Conservation (phyloP, 768 basidiomycete genomes). For the Tulasnella sp. region DNA sequence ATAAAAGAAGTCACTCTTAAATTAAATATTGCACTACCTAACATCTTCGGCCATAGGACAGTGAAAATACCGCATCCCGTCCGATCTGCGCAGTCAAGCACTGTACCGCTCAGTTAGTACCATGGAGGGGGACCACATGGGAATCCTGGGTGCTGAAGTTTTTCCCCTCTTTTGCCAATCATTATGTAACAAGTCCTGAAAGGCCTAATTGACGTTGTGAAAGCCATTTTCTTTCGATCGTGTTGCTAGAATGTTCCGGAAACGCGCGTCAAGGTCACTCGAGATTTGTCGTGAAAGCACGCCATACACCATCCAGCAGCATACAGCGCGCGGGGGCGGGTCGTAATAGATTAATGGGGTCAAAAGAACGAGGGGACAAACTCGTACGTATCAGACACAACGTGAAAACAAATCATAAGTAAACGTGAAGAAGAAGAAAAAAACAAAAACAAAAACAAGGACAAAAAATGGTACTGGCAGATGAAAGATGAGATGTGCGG, state of each 20-base stretch:
- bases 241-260: too few species aligned
- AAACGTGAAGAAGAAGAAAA: background rate
- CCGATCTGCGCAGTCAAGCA: conserved; percentile 11
- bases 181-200: too few species aligned
- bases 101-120: conserved; percentile 11
- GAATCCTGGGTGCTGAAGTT: conserved; percentile 11
- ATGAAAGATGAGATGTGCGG: background rate
- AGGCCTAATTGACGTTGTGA: background rate
- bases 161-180: background rate
- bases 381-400: background rate
- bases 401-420: conserved; percentile 12
- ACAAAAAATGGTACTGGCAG: background rate
- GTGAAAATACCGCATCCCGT: conserved; percentile 11
- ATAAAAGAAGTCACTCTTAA: background rate
- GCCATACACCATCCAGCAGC: conserved; percentile 6
- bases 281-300: background rate
- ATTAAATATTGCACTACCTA: background rate
- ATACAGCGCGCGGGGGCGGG: background rate
- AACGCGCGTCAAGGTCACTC: background rate
- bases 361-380: background rate
- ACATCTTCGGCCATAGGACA: conserved; percentile 6
- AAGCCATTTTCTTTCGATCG: too few species aligned
- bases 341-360: conserved; percentile 10
- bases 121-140: conserved; percentile 9
- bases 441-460: background rate